Conservation (phyloP, 345 rosid species). For the Ricinus communis region DNA sequence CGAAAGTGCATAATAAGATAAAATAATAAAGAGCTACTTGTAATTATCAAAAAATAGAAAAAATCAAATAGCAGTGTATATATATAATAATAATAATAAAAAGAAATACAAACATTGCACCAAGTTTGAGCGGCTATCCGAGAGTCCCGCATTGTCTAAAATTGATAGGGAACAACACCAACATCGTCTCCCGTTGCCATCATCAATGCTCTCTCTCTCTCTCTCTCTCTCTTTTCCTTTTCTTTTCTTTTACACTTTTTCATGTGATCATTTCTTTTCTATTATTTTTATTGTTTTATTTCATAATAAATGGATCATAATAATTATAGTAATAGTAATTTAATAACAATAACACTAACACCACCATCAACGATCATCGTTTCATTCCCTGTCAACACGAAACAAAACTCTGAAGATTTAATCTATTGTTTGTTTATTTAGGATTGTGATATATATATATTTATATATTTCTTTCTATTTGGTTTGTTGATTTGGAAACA, state of each 20-base stretch:
- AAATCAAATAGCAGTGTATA: too few species aligned
- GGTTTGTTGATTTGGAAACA: too few species aligned
- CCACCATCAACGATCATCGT: neutral
- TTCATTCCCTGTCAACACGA: neutral
- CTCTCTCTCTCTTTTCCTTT: slow-evolving; percentile 8
- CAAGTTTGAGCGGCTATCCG: slow-evolving; percentile 66
- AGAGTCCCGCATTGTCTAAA: slow-evolving; percentile 41
- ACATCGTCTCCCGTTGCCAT: slow-evolving; percentile 31
- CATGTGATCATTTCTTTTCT: slow-evolving; percentile 8
- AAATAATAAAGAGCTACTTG: too few species aligned
- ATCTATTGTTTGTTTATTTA: too few species aligned
- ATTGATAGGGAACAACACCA: slow-evolving; percentile 41
- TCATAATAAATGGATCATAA: neutral
- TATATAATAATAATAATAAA: too few species aligned
- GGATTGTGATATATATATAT: too few species aligned
- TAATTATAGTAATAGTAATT: too few species aligned
- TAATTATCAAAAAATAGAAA: too few species aligned
- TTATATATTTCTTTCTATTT: too few species aligned
- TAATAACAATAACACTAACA: neutral
- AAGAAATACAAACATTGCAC: neutral
- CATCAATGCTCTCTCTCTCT: slow-evolving; percentile 31
- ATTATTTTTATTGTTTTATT: neutral
- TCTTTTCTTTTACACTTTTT: neutral
- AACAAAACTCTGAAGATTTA: too few species aligned
- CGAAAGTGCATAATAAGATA: too few species aligned